Evolutionary conservation across 2,329 filamentous ascomycete species (phyloP).

Genomic region (Claviceps sp.): DNA sequence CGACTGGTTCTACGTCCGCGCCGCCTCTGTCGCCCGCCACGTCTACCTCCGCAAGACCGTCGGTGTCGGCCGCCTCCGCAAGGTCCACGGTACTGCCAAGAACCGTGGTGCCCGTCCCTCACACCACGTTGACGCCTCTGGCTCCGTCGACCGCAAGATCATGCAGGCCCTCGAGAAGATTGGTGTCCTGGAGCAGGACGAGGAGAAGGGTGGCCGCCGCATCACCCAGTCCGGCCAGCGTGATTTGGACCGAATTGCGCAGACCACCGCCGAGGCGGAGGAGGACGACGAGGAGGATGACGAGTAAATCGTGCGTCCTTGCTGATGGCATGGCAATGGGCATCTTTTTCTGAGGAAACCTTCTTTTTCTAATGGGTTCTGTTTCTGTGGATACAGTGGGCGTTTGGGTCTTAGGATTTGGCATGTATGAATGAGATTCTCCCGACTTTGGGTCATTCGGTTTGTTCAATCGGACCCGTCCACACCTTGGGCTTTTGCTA

Average conservation of each 20-base stretch:
- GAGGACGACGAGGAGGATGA: constrained; percentile 55
- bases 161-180: constrained; percentile 99
- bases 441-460: constrained; percentile 23
- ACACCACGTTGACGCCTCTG: constrained; percentile 91
- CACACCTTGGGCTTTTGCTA: background rate
- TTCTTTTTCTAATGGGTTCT: constrained; percentile 4
- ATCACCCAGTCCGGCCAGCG: constrained; percentile 97
- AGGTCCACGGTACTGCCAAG: constrained; percentile 91
- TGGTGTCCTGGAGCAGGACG: constrained; percentile 90
- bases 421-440: constrained; percentile 28
- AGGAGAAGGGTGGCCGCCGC: constrained; percentile 96
- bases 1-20: constrained; percentile 91
- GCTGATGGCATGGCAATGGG: background rate
- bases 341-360: background rate
- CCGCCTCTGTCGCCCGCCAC: constrained; percentile 90
- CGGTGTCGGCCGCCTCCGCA: constrained; percentile 93
- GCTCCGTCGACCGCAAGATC: constrained; percentile 93
- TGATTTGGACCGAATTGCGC: constrained; percentile 93
- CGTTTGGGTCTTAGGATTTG: constrained; percentile 27
- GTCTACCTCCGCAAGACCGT: constrained; percentile 99
- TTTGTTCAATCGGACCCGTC: constrained; percentile 21
- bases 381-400: constrained; percentile 13
- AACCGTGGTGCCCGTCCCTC: constrained; percentile 88
- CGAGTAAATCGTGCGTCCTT: constrained; percentile 35
- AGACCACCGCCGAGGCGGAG: constrained; percentile 63